Conservation (phyloP, 1,139 yeast genomes). For the Scheffersomyces quercinus region DNA sequence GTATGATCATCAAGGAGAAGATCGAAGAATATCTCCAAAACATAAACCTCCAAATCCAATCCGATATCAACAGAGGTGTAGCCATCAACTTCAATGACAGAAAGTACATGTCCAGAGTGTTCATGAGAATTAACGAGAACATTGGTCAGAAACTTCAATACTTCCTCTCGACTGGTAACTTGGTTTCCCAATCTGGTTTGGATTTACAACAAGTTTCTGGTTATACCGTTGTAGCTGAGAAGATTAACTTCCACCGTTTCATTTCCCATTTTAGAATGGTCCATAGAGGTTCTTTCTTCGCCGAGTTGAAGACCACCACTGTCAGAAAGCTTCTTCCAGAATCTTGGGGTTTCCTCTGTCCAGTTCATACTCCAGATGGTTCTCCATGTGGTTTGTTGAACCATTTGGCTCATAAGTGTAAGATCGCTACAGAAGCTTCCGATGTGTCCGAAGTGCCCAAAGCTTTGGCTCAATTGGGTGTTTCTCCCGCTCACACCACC, state of each 20-base stretch:
- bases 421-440: constrained; percentile 72
- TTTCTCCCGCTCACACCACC: constrained; percentile 65
- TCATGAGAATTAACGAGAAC: constrained; percentile 82
- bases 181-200: constrained; percentile 94
- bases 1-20: constrained; percentile 95
- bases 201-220: constrained; percentile 99
- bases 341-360: constrained; percentile 98
- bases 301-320: constrained; percentile 95
- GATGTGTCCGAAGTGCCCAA: constrained; percentile 75
- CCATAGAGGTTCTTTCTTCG: constrained; percentile 99
- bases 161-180: constrained; percentile 93
- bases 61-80: constrained; percentile 78
- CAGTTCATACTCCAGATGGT: constrained; percentile 99
- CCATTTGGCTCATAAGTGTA: constrained; percentile 95
- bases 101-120: constrained; percentile 79
- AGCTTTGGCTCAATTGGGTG: constrained; percentile 74
- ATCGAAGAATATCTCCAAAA: constrained; percentile 86
- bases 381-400: constrained; percentile 98
- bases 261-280: constrained; percentile 98
- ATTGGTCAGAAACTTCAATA: constrained; percentile 94
- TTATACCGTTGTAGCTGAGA: constrained; percentile 97
- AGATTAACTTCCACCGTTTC: constrained; percentile 94
- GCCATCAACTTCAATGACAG: constrained; percentile 84
- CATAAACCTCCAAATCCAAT: constrained; percentile 70
- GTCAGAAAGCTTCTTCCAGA: constrained; percentile 96